These are phyloP conservation scores for Porogramme epimiltina DNA, from an alignment of 1,284 basidiomycete species.

Conservation along the genomic window DNA sequence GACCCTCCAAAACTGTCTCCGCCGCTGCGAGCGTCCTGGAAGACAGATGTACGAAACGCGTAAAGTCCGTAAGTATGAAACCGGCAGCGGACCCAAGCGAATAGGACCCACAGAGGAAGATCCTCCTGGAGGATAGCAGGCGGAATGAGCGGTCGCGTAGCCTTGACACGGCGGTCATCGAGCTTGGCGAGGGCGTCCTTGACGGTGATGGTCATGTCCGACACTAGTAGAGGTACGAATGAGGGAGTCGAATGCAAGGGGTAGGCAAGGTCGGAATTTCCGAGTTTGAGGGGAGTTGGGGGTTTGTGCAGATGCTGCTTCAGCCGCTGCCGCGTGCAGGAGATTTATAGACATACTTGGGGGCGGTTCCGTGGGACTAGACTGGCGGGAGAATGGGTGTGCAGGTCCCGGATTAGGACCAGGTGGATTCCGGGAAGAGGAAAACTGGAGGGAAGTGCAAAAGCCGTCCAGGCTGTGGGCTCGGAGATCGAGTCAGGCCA, in stretches of 20 bases:
- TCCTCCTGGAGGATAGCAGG: slow-evolving; percentile 93
- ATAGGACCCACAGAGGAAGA: slow-evolving; percentile 61
- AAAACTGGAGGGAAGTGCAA: too few relatives aligned
- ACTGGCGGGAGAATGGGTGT: not conserved
- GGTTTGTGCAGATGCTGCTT: slow-evolving; percentile 2
- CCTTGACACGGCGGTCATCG: slow-evolving; percentile 87
- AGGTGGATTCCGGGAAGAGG: too few relatives aligned
- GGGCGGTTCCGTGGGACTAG: too few relatives aligned
- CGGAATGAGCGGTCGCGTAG: slow-evolving; percentile 86
- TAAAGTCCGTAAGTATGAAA: too few relatives aligned
- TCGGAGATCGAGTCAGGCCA: slow-evolving; percentile 17
- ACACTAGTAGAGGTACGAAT: slow-evolving; percentile 34
- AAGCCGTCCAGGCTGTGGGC: slow-evolving; percentile 6
- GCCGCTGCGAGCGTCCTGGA: slow-evolving; percentile 69
- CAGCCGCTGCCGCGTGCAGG: slow-evolving; percentile 5
- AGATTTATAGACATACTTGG: slow-evolving; percentile 23
- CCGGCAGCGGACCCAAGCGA: too few relatives aligned
- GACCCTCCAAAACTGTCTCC: slow-evolving; percentile 86
- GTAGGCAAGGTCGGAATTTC: slow-evolving; percentile 1
- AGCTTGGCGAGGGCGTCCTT: slow-evolving; percentile 79
- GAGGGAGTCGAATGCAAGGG: not conserved
- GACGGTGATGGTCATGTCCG: slow-evolving; percentile 60
- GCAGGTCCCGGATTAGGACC: too few relatives aligned
- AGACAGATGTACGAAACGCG: not conserved
- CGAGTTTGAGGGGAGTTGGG: not conserved